A percentile compares a stretch with the other conserved stretches of the same genome.
Evolutionary conservation across 345 rosid genomes (phyloP).

Genomic region (Chamaenerion angustifolium): DNA sequence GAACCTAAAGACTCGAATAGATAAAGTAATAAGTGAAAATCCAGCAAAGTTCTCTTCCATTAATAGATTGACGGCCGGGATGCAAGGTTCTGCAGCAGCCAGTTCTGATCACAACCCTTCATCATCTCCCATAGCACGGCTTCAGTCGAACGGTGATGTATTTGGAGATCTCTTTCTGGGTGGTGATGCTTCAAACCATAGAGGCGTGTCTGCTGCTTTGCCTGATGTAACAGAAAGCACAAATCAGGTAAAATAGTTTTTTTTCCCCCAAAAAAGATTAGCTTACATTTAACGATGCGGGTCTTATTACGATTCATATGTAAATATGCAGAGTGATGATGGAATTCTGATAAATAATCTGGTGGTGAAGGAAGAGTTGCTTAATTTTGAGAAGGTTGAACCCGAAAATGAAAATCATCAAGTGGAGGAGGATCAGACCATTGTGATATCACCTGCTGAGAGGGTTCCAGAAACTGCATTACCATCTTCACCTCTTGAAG

Average conservation of each 20-base stretch:
- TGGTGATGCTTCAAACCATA: constrained; percentile 22
- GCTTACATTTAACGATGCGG: constrained; percentile 17
- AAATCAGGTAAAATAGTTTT: constrained; percentile 14
- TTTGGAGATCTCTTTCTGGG: constrained; percentile 19
- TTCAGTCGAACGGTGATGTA: constrained; percentile 7
- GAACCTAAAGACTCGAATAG: constrained; percentile 41
- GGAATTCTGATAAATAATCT: constrained; percentile 21
- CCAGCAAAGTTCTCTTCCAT: constrained; percentile 38
- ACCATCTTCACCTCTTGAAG: constrained; percentile 10
- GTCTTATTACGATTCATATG: constrained; percentile 4
- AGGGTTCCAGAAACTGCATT: constrained; percentile 2
- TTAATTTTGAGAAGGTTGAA: constrained; percentile 13
- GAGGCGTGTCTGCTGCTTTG: constrained; percentile 19
- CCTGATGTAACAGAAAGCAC: constrained; percentile 21
- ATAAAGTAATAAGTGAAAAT: constrained; percentile 45
- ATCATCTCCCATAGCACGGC: constrained; percentile 25
- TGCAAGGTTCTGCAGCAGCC: constrained; percentile 22
- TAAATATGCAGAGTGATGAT: constrained; percentile 17
- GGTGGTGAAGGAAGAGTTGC: constrained; percentile 31
- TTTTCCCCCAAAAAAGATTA: constrained; percentile 4
- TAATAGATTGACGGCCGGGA: constrained; percentile 27
- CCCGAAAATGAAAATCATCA: constrained; percentile 14
- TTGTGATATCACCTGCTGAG: constrained; percentile 2
- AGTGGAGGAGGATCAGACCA: constrained; percentile 14
- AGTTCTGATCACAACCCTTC: constrained; percentile 24